Percentiles rank a stretch among this genome's conserved stretches.
Evolutionary conservation across 1,284 basidiomycete species (phyloP).

Genomic region (Agaricales sp.): DNA sequence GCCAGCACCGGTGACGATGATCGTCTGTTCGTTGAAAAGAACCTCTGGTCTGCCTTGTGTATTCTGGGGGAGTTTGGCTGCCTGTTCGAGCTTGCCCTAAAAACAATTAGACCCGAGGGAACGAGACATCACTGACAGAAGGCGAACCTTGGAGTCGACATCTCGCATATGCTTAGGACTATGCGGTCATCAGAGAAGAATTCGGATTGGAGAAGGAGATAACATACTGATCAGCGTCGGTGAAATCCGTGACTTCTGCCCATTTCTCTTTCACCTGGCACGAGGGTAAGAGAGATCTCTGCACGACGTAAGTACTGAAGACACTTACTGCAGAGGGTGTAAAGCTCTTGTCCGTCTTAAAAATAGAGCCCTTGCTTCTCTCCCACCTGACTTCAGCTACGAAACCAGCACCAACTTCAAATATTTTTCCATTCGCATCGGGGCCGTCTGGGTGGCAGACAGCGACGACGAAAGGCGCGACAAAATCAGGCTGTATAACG

Average conservation of each 20-base stretch:
- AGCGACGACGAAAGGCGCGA: conserved; percentile 86
- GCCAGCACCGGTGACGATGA: conserved; percentile 91
- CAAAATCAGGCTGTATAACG: conserved; percentile 72
- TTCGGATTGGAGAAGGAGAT: not conserved
- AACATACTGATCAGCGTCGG: conserved; percentile 61
- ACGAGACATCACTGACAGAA: not conserved
- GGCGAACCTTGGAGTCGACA: conserved; percentile 50
- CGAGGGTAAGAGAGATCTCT: conserved; percentile 5
- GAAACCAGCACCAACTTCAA: conserved; percentile 93
- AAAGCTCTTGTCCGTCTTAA: conserved; percentile 86
- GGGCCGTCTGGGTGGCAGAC: conserved; percentile 72
- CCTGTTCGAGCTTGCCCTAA: conserved; percentile 59
- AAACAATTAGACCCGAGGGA: conserved; percentile 8
- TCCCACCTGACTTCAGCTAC: conserved; percentile 93
- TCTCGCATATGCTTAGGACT: conserved; percentile 68
- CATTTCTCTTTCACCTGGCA: conserved; percentile 70
- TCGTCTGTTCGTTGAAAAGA: conserved; percentile 84
- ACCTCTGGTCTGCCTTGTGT: conserved; percentile 64
- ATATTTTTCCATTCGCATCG: conserved; percentile 80
- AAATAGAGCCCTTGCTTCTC: conserved; percentile 78
- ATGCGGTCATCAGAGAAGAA: conserved; percentile 8
- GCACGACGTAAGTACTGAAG: not conserved
- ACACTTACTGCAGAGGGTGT: conserved; percentile 83
- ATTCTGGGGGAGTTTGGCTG: conserved; percentile 64
- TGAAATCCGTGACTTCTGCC: conserved; percentile 78